Percentiles rank a stretch among this genome's conserved stretches.
Evolutionary conservation across 1,139 yeast genomes (phyloP).

Genomic region (Yamadazyma sp.): DNA sequence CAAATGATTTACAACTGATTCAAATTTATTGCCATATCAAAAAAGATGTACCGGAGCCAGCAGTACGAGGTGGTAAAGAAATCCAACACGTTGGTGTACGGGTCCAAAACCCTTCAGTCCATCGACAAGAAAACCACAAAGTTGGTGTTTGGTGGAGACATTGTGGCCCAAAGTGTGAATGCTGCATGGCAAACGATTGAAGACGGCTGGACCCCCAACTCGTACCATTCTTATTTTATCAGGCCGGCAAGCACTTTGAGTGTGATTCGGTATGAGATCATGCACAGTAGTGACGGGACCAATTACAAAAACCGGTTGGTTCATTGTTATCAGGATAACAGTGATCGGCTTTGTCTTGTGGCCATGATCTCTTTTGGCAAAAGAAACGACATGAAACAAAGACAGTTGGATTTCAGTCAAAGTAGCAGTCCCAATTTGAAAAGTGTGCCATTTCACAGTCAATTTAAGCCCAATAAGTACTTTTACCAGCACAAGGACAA

Average conservation of each 20-base stretch:
- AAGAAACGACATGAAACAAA: slow-evolving; percentile 23
- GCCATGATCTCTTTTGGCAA: slow-evolving; percentile 37
- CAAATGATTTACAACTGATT: too few species aligned
- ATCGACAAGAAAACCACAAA: slow-evolving; percentile 20
- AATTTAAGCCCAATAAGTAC: slow-evolving; percentile 28
- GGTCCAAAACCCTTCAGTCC: slow-evolving; percentile 38
- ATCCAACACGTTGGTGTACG: slow-evolving; percentile 20
- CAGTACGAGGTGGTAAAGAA: slow-evolving; percentile 21
- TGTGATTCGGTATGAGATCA: slow-evolving; percentile 37
- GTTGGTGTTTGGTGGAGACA: slow-evolving; percentile 38
- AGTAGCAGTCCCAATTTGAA: slow-evolving; percentile 12
- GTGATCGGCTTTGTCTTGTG: slow-evolving; percentile 31
- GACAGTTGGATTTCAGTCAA: slow-evolving; percentile 14
- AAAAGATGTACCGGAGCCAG: slow-evolving; percentile 16
- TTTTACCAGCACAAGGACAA: slow-evolving; percentile 33
- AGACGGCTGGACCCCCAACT: slow-evolving; percentile 32
- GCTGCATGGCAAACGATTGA: slow-evolving; percentile 33
- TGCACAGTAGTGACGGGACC: slow-evolving; percentile 31
- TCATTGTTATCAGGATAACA: slow-evolving; percentile 32
- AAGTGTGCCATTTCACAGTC: slow-evolving; percentile 31
- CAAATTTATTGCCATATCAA: too few species aligned
- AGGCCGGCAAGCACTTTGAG: slow-evolving; percentile 35
- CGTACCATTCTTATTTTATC: slow-evolving; percentile 41
- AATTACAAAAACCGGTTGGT: slow-evolving; percentile 38
- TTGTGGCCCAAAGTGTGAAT: slow-evolving; percentile 41